phyloP scores from a whole-genome alignment of 192 early-diverging fungal species.

The Thamnidium elegans region DNA sequence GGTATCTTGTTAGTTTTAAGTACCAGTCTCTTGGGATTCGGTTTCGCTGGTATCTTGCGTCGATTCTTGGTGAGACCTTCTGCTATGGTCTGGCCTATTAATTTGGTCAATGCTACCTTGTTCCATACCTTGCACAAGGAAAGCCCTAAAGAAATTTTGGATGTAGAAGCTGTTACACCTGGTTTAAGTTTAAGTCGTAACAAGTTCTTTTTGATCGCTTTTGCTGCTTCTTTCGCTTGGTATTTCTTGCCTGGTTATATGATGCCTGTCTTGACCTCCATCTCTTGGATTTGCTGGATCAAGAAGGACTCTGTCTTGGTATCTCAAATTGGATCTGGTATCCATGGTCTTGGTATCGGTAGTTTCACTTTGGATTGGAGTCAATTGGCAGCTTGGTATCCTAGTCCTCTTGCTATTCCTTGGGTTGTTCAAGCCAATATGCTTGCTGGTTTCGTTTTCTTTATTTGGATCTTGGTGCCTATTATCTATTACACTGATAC shows the following conservation, averaged over 20 bases:
- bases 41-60: slow-evolving; percentile 39
- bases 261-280: slow-evolving; percentile 63
- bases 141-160: slow-evolving; percentile 25
- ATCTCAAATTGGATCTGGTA: slow-evolving; percentile 52
- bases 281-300: slow-evolving; percentile 64
- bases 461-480: slow-evolving; percentile 75
- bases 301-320: slow-evolving; percentile 46
- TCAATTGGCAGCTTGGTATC: slow-evolving; percentile 56
- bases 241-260: slow-evolving; percentile 66
- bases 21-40: slow-evolving; percentile 53
- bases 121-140: slow-evolving; percentile 47
- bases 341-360: slow-evolving; percentile 65
- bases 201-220: slow-evolving; percentile 47
- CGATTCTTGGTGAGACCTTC: slow-evolving; percentile 47
- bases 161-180: slow-evolving; percentile 26
- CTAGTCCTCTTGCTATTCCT: slow-evolving; percentile 67
- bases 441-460: slow-evolving; percentile 66
- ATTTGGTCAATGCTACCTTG: slow-evolving; percentile 46
- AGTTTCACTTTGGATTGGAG: slow-evolving; percentile 78
- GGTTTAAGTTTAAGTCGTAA: slow-evolving; percentile 30
- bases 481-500: slow-evolving; percentile 67
- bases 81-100: slow-evolving; percentile 48
- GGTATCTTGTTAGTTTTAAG: slow-evolving; percentile 67
- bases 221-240: slow-evolving; percentile 44
- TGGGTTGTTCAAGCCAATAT: slow-evolving; percentile 71